phyloP scores from a whole-genome alignment of 768 basidiomycete species.

The Cyathus striatus region DNA sequence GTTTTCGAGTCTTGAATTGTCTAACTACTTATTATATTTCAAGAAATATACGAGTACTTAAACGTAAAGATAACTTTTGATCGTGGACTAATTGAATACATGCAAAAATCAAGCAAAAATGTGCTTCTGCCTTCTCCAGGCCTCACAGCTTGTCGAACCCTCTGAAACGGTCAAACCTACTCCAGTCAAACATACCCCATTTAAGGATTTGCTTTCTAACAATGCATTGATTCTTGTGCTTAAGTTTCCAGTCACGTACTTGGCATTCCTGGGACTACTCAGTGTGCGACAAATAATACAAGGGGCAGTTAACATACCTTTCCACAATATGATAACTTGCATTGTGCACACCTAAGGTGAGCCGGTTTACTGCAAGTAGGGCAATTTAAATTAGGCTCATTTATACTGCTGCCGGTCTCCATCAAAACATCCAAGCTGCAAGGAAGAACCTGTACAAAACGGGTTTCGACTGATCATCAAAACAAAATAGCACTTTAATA shows the following conservation, averaged over 20 bases:
- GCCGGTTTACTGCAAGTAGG: conserved; percentile 10
- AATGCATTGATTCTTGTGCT: conserved; percentile 18
- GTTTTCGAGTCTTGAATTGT: no score
- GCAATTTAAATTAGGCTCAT: conserved; percentile 6
- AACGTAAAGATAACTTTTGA: no score
- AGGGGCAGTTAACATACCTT: conserved; percentile 9
- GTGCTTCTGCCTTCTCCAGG: no score
- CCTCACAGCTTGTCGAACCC: no score
- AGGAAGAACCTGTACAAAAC: no score
- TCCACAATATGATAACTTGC: conserved; percentile 16
- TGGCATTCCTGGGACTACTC: conserved; percentile 14
- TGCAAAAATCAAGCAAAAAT: no score
- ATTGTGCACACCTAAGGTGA: conserved; percentile 7
- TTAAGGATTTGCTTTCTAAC: conserved; percentile 14
- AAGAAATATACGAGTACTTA: no score
- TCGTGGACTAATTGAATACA: no score
- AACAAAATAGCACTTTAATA: no score
- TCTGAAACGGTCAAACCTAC: conserved; percentile 7
- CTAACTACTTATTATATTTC: no score
- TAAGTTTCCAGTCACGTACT: conserved; percentile 11
- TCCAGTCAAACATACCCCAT: conserved; percentile 20
- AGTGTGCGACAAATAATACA: not conserved
- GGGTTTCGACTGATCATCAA: no score
- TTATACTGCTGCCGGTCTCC: not conserved
- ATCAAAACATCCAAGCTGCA: not conserved